Base-by-base conservation (phyloP, 768 basidiomycete genomes). In the Naematelia aurantialba region DNA sequence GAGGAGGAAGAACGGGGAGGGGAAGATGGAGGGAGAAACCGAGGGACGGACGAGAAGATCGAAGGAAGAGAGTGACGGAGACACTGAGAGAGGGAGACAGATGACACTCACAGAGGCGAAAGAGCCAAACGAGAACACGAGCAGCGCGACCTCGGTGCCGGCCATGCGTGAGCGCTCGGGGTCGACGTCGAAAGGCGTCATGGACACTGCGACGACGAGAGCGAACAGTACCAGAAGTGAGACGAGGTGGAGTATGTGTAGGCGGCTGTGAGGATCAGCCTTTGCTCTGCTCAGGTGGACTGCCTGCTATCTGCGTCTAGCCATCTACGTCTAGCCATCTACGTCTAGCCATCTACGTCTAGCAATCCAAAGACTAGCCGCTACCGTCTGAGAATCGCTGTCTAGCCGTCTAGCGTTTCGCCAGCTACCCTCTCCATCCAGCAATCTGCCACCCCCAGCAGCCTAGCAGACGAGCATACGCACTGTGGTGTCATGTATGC, bases 181-280 rank as follows among this genome's bases (percentile, higher is more conserved):
- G 10, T 57, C 25, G 22, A 14, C 22, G 10, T 57, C 52, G 59
- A 61, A 60, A 1, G 64, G 66, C 5, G 51, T 59, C 52, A 68
- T 52, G 26, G 66, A 54, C 14, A 66, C 46, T 2, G 25, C 17
- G 19, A 71, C 30, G 1, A 56, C 61, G 42, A 68, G 34, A 17
- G 29, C 52, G 22, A 53, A 63, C 5, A 71, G 55, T 11, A 56
- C 24, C 12, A 66, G 14, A n/a, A 57, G 60, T 0, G 64, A 71
- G 0, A 45, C 10, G 10, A 71, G 52, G 22, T 62, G 56, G 2
- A 61, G 53, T 25, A 50, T 3, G 39, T 71, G 69, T 25, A 58
- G 12, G 13, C 65, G 58, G 1, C 65, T 69, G 30, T 0, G 19
- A 46, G 14, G 50, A n/a, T 8, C 13, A 24, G 26, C 10, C n/a